Base-by-base conservation (phyloP, 148 eudicot species). In the Chenopodium suecicum region DNA sequence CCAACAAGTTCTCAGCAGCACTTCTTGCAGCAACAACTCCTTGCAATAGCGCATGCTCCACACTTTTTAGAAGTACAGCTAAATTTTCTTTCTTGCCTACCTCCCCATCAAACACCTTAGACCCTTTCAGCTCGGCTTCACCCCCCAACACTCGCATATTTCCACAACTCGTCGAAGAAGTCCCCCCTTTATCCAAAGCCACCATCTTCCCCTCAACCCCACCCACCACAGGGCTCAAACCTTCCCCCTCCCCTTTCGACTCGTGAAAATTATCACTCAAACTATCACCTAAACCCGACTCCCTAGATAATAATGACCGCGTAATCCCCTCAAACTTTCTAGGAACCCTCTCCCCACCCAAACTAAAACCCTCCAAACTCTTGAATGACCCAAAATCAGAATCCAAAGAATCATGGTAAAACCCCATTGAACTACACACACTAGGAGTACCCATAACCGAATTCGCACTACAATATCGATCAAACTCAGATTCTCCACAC, bases 381-480 rank as follows among this genome's bases (percentile, higher is more conserved):
- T 86, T 89, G 72, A 80, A 67, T 19, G 98, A 91, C 83, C 91
- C 92, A 79, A 89, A 88, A 64, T 93, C 98, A 82, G 90, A 87
- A 69, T 92, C 98, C 17, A 68, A 54, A 73, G 82, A 87, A 60
- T 92, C 97, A 71, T 91, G 91, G 87, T 87, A 89, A 47, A 91
- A 70, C 19, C 97, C 97, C 76, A 86, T 87, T 9, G 95, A 93
- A 79, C 94, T 85, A 84, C 94, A 89, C 83, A 91, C 81, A 86
- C 99, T 95, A 70, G 99, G 92, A 67, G 99, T 95, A 5, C 98
- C 99, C 94, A 92, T 89, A 0, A 78, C 92, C 2, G 99, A 95
- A 90, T 92, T 92, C 19, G 99, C 98, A 79, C 99, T 95, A 78
- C 98, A 92, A 82, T 95, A 95, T 47, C 93, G 89, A 65, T 93